phyloP scores from a whole-genome alignment of 2,329 filamentous ascomycete genomes.

The Grosmannia serpens region DNA sequence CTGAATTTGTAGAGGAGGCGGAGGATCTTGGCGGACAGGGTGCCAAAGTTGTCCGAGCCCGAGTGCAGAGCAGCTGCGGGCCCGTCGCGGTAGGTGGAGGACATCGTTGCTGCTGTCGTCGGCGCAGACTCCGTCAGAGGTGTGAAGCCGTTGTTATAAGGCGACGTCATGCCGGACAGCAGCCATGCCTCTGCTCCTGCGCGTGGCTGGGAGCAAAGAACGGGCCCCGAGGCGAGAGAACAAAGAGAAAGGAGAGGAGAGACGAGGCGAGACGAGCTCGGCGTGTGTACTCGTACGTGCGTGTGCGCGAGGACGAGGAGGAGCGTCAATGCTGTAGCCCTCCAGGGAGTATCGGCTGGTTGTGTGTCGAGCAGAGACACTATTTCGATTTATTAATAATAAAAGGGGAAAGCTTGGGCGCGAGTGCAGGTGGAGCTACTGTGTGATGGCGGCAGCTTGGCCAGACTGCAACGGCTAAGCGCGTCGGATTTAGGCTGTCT shows the following conservation, averaged over 20 bases:
- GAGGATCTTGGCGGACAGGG: neutral
- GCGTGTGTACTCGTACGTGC: neutral
- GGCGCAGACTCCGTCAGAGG: conserved; percentile 15
- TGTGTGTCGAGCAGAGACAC: neutral
- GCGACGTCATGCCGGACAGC: conserved; percentile 23
- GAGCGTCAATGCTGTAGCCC: neutral
- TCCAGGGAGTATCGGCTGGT: neutral
- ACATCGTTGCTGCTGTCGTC: neutral
- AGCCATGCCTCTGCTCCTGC: conserved; percentile 15
- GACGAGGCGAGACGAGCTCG: neutral
- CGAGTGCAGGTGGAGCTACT: neutral
- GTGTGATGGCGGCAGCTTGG: neutral
- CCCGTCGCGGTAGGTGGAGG: too few species aligned
- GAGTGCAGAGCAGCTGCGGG: conserved; percentile 11
- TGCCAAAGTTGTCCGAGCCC: conserved; percentile 2
- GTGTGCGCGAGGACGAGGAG: neutral
- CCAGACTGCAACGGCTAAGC: neutral
- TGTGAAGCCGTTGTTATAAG: conserved; percentile 23
- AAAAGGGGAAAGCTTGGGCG: neutral
- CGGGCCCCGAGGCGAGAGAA: neutral
- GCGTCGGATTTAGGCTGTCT: neutral
- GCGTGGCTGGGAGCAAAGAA: neutral
- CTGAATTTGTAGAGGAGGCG: neutral
- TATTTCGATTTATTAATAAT: neutral
- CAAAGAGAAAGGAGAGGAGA: neutral